Evolutionary conservation across 306 rosid species (phyloP).

Genomic region (Fagus crenata): DNA sequence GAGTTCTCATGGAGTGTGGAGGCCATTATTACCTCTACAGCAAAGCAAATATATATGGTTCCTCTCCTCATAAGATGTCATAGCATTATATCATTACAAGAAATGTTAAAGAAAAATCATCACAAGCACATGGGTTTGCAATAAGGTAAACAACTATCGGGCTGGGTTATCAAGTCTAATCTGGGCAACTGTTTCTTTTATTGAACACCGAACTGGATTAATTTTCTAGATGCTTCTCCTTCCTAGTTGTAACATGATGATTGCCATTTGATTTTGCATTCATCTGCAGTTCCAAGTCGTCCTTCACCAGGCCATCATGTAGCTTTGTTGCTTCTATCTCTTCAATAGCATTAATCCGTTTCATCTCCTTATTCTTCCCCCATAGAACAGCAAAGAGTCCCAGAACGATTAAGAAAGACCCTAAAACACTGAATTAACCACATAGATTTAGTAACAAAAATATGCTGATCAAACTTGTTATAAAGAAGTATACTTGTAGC

Average conservation of each 20-base stretch:
- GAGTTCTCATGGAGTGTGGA: too few relatives aligned
- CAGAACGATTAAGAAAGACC: conserved; percentile 51
- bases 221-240: not conserved
- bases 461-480: not conserved
- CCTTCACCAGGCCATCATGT: conserved; percentile 19
- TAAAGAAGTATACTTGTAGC: too few relatives aligned
- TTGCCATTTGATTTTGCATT: conserved; percentile 22
- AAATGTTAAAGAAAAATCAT: too few relatives aligned
- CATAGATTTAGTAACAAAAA: not conserved
- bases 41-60: too few relatives aligned
- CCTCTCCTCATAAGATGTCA: too few relatives aligned
- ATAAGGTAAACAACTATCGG: too few relatives aligned
- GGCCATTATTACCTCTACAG: too few relatives aligned
- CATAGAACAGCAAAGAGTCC: conserved; percentile 78
- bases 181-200: too few relatives aligned
- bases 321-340: conserved; percentile 11
- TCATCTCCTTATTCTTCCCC: conserved; percentile 71
- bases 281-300: conserved; percentile 36
- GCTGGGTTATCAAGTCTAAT: too few relatives aligned
- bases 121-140: too few relatives aligned
- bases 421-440: conserved; percentile 43
- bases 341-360: not conserved
- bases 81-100: too few relatives aligned
- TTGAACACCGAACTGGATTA: not conserved
- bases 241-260: not conserved